Conservation (phyloP, 2,329 filamentous ascomycete species). For the Metarhizium robertsii region DNA sequence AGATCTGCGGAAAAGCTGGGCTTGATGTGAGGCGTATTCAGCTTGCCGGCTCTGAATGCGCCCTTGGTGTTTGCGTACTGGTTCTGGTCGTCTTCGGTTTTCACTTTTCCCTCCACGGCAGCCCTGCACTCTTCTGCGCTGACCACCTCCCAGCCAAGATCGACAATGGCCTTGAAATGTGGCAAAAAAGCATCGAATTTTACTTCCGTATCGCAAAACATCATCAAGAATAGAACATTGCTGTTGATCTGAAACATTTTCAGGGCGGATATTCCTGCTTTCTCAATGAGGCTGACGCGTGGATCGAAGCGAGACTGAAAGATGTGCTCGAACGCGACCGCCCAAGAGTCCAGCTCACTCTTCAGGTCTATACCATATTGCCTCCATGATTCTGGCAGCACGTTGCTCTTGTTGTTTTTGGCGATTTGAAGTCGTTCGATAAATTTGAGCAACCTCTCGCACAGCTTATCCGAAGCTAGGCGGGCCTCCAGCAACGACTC, state of each 20-base stretch:
- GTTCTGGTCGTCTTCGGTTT: constrained; percentile 29
- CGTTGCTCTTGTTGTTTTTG: constrained; percentile 41
- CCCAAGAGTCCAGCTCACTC: constrained; percentile 44
- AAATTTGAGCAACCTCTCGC: constrained; percentile 48
- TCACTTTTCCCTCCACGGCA: constrained; percentile 33
- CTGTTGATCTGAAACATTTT: constrained; percentile 55
- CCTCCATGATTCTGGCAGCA: constrained; percentile 38
- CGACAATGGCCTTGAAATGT: constrained; percentile 45
- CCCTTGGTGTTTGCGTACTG: constrained; percentile 20
- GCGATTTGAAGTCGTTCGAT: constrained; percentile 43
- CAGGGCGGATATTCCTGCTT: constrained; percentile 49
- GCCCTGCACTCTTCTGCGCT: constrained; percentile 46
- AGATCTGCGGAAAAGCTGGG: constrained; percentile 55
- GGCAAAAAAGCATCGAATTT: constrained; percentile 46
- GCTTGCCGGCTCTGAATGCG: constrained; percentile 32
- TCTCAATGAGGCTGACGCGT: constrained; percentile 43
- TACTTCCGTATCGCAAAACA: constrained; percentile 48
- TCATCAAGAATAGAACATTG: constrained; percentile 48
- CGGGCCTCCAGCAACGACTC: constrained; percentile 44
- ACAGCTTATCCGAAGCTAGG: constrained; percentile 44
- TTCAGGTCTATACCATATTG: constrained; percentile 39
- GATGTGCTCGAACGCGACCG: constrained; percentile 45
- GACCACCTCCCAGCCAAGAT: constrained; percentile 49
- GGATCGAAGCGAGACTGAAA: constrained; percentile 39
- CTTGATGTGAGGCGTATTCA: constrained; percentile 42